Evolutionary conservation across 1,139 yeast species (phyloP), one percentile per base, ranked within the genome.

Genomic region (Blastobotrys elegans): DNA sequence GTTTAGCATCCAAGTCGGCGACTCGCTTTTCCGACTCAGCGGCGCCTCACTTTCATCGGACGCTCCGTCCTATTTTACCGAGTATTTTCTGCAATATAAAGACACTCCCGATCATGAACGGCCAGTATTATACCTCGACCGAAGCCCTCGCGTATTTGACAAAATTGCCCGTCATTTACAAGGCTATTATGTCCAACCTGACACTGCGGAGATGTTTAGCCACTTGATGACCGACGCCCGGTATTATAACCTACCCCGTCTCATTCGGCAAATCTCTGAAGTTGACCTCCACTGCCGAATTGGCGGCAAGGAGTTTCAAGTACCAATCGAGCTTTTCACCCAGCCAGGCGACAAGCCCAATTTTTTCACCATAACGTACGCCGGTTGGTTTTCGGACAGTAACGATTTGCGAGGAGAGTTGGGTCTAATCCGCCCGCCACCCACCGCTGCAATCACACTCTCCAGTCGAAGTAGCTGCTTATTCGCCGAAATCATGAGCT

Each of bases 11-110:
- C 89, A 84, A 62, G 82, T 88, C 3, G 96, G 96, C 0, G 76
- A 74, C 47, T 73, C 74, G 53, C 40, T 61, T 38, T 67, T 64
- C 49, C 55, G 62, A 32, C 59, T 71, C 17, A 82, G 92, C 60
- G 97, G 96, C 0, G 89, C 92, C 1, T 87, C 96, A 4, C 65
- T 89, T 37, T 84, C 90, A 21, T 85, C 87, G 1, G 97, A 88
- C 66, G 82, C 77, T 0, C 80, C 80, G 0, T 72, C 75, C 11
- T 75, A 72, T 52, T 75, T 75, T 59, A 74, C 79, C 3, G 69
- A 68, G 33, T 73, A 66, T 54, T 75, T 75, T 54, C 51, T 60
- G 2, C 63, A 65, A 24, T 55, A 56, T 52, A 37, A 47, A 21
- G 56, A 57, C 27, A 47, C 48, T 6, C 57, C 61, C 2, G 60